Conservation (phyloP, 2,329 filamentous ascomycete genomes). For the Pseudocercospora fijiensis region DNA sequence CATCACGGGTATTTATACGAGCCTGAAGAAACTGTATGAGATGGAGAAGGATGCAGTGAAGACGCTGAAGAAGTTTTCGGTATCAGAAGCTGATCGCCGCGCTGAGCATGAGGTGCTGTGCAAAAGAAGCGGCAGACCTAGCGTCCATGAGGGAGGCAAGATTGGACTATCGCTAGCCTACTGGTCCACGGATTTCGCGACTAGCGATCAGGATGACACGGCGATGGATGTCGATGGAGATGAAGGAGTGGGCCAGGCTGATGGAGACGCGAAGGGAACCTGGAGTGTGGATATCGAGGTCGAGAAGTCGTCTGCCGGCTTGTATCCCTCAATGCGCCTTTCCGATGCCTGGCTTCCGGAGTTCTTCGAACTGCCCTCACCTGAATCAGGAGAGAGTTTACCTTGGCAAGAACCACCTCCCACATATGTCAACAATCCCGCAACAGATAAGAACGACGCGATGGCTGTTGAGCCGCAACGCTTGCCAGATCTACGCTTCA, state of each 20-base stretch:
- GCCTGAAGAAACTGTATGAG: constrained; percentile 66
- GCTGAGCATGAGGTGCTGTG: constrained; percentile 62
- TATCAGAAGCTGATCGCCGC: constrained; percentile 28
- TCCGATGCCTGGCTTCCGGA: constrained; percentile 73
- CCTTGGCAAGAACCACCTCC: constrained; percentile 70
- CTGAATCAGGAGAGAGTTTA: constrained; percentile 52
- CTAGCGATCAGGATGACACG: constrained; percentile 38
- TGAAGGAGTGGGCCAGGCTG: background rate
- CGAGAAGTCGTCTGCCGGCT: constrained; percentile 46
- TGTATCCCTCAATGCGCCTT: constrained; percentile 64
- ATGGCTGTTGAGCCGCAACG: constrained; percentile 55
- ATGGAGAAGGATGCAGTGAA: constrained; percentile 62
- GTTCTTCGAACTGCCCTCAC: constrained; percentile 65
- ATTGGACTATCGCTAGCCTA: constrained; percentile 74
- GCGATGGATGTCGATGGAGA: constrained; percentile 39
- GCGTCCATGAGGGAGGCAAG: constrained; percentile 66
- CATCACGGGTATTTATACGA: constrained; percentile 69
- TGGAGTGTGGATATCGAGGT: constrained; percentile 71
- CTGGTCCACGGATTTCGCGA: constrained; percentile 50
- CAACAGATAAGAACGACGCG: constrained; percentile 46
- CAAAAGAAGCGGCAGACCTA: constrained; percentile 66
- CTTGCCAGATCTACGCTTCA: constrained; percentile 71
- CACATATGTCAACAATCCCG: constrained; percentile 50
- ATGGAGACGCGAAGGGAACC: constrained; percentile 37
- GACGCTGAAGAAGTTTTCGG: constrained; percentile 46